These are phyloP conservation scores for Verruconis gallopava DNA, from an alignment of 2,329 filamentous ascomycete species.

Conservation along the genomic window DNA sequence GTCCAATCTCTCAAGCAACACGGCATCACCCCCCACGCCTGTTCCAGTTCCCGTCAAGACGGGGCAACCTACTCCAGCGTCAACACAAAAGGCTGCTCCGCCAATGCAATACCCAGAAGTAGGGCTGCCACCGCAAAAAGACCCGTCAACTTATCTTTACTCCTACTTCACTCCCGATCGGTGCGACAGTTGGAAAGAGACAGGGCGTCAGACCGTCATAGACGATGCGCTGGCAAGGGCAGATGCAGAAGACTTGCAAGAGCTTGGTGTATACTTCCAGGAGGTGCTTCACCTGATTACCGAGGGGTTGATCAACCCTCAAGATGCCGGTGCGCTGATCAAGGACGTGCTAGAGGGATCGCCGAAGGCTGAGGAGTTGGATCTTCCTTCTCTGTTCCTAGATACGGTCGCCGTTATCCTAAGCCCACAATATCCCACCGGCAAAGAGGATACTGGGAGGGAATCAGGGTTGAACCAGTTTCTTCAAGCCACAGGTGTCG, in stretches of 20 bases:
- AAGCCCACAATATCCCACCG: slow-evolving; percentile 34
- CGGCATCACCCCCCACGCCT: not conserved
- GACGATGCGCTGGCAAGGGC: slow-evolving; percentile 51
- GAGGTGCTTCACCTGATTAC: slow-evolving; percentile 6
- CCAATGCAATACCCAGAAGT: not conserved
- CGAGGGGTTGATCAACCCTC: not conserved
- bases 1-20: not conserved
- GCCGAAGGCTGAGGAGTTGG: slow-evolving; percentile 13
- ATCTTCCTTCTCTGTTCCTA: slow-evolving; percentile 53
- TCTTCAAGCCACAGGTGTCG: slow-evolving; percentile 59
- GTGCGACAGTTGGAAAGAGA: slow-evolving; percentile 53
- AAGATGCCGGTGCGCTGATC: slow-evolving; percentile 7
- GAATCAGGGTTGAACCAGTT: slow-evolving; percentile 13
- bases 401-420: slow-evolving; percentile 65
- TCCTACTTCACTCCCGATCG: slow-evolving; percentile 60
- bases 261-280: slow-evolving; percentile 6
- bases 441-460: slow-evolving; percentile 38
- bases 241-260: slow-evolving; percentile 49
- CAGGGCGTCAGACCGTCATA: slow-evolving; percentile 54
- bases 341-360: slow-evolving; percentile 9
- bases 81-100: not conserved
- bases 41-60: not conserved
- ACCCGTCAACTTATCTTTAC: slow-evolving; percentile 49
- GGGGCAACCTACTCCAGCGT: not conserved
- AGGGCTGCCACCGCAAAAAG: not conserved